These are phyloP conservation scores for Ceratocystis destructans DNA, from an alignment of 2,329 filamentous ascomycete genomes.

Conservation along the genomic window DNA sequence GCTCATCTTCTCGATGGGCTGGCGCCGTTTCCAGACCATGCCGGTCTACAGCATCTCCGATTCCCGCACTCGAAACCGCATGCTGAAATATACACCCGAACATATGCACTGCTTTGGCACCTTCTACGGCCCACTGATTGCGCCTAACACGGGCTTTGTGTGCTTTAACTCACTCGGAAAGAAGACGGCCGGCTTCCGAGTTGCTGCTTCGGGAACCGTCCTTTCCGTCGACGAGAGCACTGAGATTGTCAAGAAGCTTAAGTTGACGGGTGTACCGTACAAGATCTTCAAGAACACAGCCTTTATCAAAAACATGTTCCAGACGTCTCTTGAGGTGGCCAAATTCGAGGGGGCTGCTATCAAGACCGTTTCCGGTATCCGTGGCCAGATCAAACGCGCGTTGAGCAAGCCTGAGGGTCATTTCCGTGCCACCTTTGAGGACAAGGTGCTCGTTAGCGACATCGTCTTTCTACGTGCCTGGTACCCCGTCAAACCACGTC, in stretches of 20 bases:
- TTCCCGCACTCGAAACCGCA: conserved; percentile 81
- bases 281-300: conserved; percentile 99
- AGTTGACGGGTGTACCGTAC: conserved; percentile 82
- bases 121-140: conserved; percentile 87
- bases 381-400: conserved; percentile 94
- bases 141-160: conserved; percentile 90
- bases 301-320: conserved; percentile 99
- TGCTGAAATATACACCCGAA: conserved; percentile 98
- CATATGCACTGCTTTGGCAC: conserved; percentile 98
- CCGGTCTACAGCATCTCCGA: conserved; percentile 94
- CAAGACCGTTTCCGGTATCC: conserved; percentile 87
- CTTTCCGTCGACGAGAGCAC: conserved; percentile 88
- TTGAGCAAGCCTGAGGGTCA: conserved; percentile 86
- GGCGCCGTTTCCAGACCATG: conserved; percentile 84
- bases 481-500: conserved; percentile 89
- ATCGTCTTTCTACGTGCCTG: conserved; percentile 93
- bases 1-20: conserved; percentile 90
- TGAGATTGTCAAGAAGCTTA: conserved; percentile 98
- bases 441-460: conserved; percentile 94
- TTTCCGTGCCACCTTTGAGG: conserved; percentile 94
- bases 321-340: conserved; percentile 77
- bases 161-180: conserved; percentile 82
- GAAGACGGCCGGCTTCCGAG: conserved; percentile 76
- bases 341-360: conserved; percentile 96
- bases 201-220: conserved; percentile 87